Evolutionary conservation across 179 eudicot genomes (phyloP).

Genomic region (Carnegiea gigantea): DNA sequence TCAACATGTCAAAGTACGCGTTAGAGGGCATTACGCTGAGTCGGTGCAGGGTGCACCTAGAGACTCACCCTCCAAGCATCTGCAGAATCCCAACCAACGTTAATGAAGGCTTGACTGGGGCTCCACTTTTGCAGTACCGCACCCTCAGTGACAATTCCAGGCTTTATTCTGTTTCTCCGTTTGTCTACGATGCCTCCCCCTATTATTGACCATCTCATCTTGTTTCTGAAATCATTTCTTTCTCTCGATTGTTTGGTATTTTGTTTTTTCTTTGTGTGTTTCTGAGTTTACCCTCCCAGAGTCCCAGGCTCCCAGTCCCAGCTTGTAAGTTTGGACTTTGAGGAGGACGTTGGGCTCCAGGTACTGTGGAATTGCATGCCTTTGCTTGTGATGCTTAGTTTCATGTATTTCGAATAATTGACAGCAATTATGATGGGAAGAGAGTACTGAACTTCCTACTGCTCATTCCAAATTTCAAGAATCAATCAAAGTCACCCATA

Average conservation of each 20-base stretch:
- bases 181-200: slow-evolving; percentile 5
- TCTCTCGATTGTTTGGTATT: too few relatives aligned
- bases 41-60: slow-evolving; percentile 6
- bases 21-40: background rate
- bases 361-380: background rate
- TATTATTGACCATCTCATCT: background rate
- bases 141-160: background rate
- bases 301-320: background rate
- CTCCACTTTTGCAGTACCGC: slow-evolving; percentile 8
- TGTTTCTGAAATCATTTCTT: background rate
- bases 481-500: background rate
- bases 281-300: slow-evolving; percentile 1
- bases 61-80: slow-evolving; percentile 4
- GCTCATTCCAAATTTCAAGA: background rate
- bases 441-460: too few relatives aligned
- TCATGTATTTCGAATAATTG: background rate
- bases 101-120: slow-evolving; percentile 10
- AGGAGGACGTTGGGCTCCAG: background rate
- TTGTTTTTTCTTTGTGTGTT: background rate
- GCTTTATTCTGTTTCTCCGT: slow-evolving; percentile 13
- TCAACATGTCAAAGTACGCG: slow-evolving; percentile 3
- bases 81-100: slow-evolving; percentile 13
- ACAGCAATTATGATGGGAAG: too few relatives aligned
- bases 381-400: too few relatives aligned
- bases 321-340: background rate